These are phyloP conservation scores for Przewalskia tangutica DNA, from an alignment of 257 asterid genomes.

Conservation along the genomic window DNA sequence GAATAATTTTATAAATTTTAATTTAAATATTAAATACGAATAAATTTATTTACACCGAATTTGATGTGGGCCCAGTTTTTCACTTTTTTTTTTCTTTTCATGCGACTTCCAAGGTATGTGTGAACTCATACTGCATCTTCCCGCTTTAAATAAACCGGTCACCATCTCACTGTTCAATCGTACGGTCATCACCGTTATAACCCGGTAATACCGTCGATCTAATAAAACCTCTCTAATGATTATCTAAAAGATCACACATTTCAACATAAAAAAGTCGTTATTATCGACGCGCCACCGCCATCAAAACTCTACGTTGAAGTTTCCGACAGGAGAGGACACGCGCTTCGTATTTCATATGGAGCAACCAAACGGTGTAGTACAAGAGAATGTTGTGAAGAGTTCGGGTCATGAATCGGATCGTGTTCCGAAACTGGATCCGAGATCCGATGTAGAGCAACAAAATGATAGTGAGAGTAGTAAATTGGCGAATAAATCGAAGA, in stretches of 20 bases:
- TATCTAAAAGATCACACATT: neutral
- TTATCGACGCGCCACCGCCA: neutral
- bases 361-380: neutral
- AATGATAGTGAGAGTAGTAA: neutral
- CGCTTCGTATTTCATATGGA: neutral
- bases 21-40: too few species aligned
- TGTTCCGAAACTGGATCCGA: neutral
- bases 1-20: too few species aligned
- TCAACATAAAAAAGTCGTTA: neutral
- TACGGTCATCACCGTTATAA: neutral
- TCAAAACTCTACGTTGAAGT: neutral
- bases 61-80: neutral
- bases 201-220: neutral
- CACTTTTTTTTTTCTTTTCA: neutral
- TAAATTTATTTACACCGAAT: too few species aligned
- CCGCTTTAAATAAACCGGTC: neutral
- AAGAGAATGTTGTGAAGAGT: neutral
- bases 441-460: neutral
- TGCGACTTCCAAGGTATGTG: neutral
- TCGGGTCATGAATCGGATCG: conserved; percentile 1
- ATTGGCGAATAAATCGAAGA: neutral
- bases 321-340: neutral
- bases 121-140: neutral
- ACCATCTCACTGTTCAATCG: neutral
- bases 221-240: neutral